These are phyloP conservation scores for Kockovaella imperatae DNA, from an alignment of 768 basidiomycete species.

Conservation along the genomic window DNA sequence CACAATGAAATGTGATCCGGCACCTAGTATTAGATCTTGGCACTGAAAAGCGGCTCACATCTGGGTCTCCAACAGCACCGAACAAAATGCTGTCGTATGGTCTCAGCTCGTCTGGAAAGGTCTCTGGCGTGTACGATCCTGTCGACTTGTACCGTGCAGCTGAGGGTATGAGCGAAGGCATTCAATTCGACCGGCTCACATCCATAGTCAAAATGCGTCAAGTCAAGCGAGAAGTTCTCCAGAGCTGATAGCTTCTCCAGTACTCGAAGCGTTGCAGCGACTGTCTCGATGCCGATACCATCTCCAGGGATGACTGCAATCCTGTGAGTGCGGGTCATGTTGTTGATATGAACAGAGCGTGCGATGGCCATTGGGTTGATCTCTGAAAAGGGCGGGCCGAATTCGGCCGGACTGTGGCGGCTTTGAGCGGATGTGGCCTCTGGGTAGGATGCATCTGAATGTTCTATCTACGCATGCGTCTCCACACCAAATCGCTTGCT, in stretches of 20 bases:
- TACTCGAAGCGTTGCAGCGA: constrained; percentile 26
- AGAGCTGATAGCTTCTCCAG: not conserved
- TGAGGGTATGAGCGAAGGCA: not conserved
- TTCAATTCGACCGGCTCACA: constrained; percentile 37
- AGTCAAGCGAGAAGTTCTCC: constrained; percentile 47
- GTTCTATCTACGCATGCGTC: no score
- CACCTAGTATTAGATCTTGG: constrained; percentile 51
- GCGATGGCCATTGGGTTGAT: no score
- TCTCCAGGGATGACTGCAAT: constrained; percentile 17
- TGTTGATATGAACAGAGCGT: no score
- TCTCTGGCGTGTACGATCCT: constrained; percentile 50
- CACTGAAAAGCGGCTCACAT: constrained; percentile 48
- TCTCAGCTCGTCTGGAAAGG: constrained; percentile 32
- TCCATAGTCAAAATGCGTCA: constrained; percentile 48
- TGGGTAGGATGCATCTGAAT: no score
- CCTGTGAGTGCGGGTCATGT: constrained; percentile 9
- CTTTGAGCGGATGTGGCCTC: no score
- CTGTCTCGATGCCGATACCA: constrained; percentile 52
- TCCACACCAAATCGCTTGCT: constrained; percentile 21
- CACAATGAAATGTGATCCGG: constrained; percentile 57
- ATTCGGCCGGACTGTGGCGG: no score
- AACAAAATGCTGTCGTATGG: constrained; percentile 40
- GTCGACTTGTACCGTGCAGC: constrained; percentile 47
- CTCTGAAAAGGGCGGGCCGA: no score
- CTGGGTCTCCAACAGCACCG: constrained; percentile 39